Conservation (phyloP, 768 basidiomycete genomes). For the Lactarius quietus region DNA sequence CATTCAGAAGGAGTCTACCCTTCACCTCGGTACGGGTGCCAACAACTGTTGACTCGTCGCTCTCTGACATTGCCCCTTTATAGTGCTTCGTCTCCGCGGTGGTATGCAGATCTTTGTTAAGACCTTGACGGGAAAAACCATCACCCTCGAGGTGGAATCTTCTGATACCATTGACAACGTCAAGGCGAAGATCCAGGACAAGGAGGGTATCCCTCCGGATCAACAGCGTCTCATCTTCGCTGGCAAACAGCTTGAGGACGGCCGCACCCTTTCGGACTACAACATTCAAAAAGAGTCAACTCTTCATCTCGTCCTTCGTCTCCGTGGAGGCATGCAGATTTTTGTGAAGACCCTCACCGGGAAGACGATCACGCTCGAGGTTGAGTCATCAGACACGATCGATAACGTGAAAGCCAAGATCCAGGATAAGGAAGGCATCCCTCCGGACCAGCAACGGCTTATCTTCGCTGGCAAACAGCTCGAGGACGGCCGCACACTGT, state of each 20-base stretch:
- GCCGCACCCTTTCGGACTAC: conserved; percentile 34
- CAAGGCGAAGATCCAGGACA: conserved; percentile 35
- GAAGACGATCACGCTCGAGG: conserved; percentile 24
- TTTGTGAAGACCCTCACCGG: conserved; percentile 26
- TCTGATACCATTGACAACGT: conserved; percentile 35
- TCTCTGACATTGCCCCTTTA: not conserved
- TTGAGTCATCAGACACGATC: conserved; percentile 25
- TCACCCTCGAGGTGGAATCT: conserved; percentile 50
- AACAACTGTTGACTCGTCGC: conserved; percentile 7
- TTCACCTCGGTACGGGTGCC: conserved; percentile 30
- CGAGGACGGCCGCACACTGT: conserved; percentile 24
- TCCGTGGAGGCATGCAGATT: conserved; percentile 26
- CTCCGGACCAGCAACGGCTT: conserved; percentile 24
- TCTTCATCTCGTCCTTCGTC: conserved; percentile 30
- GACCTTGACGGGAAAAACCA: conserved; percentile 51
- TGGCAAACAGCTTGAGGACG: conserved; percentile 34
- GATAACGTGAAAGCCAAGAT: conserved; percentile 26
- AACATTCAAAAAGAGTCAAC: conserved; percentile 35
- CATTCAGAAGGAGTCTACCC: conserved; percentile 34
- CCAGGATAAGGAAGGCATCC: conserved; percentile 26
- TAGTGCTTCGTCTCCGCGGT: conserved; percentile 41
- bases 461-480: conserved; percentile 26
- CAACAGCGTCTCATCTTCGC: conserved; percentile 35
- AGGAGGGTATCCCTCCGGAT: conserved; percentile 34
- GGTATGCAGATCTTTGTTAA: conserved; percentile 49